These are phyloP conservation scores for Fusarium guadeloupense DNA, from an alignment of 2,329 filamentous ascomycete species.

Conservation along the genomic window DNA sequence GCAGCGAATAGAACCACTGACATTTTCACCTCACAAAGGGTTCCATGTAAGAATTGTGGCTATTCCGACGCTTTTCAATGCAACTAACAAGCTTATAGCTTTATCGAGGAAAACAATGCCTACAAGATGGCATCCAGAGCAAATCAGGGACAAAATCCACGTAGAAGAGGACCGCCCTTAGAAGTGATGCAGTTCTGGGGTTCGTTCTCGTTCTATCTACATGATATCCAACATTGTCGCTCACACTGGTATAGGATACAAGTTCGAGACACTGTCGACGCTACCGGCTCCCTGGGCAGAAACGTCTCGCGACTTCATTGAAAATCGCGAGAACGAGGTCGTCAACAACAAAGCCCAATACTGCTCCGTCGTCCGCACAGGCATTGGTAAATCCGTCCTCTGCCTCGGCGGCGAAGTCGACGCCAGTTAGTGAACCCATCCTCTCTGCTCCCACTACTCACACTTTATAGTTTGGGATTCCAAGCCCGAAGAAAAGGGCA, in stretches of 20 bases:
- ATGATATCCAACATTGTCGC: not conserved
- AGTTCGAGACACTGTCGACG: constrained; percentile 89
- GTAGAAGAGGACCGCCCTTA: constrained; percentile 61
- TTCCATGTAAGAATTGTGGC: constrained; percentile 58
- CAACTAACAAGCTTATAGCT: constrained; percentile 60
- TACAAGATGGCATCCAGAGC: constrained; percentile 72
- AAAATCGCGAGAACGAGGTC: constrained; percentile 72
- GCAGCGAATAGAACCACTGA: constrained; percentile 7
- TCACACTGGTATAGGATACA: constrained; percentile 73
- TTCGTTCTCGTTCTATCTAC: constrained; percentile 47
- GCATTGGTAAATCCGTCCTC: constrained; percentile 77
- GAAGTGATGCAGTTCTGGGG: constrained; percentile 95
- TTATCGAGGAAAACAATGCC: constrained; percentile 89
- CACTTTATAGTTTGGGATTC: constrained; percentile 76
- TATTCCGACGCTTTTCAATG: not conserved
- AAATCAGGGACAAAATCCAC: constrained; percentile 57
- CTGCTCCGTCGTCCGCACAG: constrained; percentile 91
- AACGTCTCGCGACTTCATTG: constrained; percentile 79
- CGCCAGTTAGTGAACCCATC: constrained; percentile 66
- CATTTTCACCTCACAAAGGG: constrained; percentile 50
- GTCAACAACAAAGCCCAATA: constrained; percentile 95
- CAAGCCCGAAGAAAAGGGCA: constrained; percentile 72
- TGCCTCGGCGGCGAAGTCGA: constrained; percentile 95
- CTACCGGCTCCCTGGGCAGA: constrained; percentile 79
- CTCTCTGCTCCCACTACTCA: not conserved